Evolutionary conservation across 805 yeast species (phyloP).

Genomic region (Komagataella populi): DNA sequence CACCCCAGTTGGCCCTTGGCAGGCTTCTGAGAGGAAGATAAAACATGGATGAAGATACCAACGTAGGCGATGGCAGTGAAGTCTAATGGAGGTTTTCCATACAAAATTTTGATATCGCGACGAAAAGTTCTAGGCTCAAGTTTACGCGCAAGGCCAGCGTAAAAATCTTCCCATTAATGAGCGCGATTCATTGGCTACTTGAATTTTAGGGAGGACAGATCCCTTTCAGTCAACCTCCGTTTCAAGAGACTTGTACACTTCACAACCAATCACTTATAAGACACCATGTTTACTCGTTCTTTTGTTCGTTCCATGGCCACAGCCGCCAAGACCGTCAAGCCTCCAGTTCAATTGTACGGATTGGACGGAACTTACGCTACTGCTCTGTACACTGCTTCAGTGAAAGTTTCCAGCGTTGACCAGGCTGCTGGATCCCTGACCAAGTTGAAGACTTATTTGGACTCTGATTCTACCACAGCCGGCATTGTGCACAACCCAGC

Average conservation of each 20-base stretch:
- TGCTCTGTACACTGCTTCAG: slow-evolving; percentile 87
- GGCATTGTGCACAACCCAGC: slow-evolving; percentile 72
- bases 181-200: background rate
- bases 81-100: background rate
- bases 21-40: background rate
- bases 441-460: slow-evolving; percentile 38
- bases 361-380: slow-evolving; percentile 95
- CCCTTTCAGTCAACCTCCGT: background rate
- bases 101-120: background rate
- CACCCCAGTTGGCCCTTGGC: background rate
- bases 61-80: background rate
- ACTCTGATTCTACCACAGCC: slow-evolving; percentile 49
- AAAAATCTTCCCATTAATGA: background rate
- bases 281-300: slow-evolving; percentile 46
- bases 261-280: background rate
- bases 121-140: background rate
- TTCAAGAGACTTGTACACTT: background rate
- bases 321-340: slow-evolving; percentile 43
- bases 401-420: slow-evolving; percentile 65
- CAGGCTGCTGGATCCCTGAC: slow-evolving; percentile 51
- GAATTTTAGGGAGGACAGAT: background rate
- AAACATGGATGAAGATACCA: background rate
- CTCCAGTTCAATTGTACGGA: slow-evolving; percentile 91
- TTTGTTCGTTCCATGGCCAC: slow-evolving; percentile 65
- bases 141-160: background rate